Evolutionary conservation across 2,329 filamentous ascomycete genomes (phyloP).

Genomic region (Aureobasidium mangrovei): DNA sequence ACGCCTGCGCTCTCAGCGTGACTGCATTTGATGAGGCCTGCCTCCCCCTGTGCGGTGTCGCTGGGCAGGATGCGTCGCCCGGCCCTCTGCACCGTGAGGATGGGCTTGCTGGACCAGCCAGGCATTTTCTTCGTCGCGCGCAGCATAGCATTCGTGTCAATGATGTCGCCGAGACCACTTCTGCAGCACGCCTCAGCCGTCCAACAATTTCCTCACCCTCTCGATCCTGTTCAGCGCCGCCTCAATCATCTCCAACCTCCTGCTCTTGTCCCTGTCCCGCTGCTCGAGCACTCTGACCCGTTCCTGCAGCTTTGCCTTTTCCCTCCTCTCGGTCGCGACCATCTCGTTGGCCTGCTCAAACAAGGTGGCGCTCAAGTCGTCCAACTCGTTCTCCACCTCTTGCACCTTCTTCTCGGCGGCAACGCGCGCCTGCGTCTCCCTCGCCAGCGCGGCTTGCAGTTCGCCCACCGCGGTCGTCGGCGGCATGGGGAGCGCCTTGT

Average conservation of each 20-base stretch:
- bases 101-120: no score
- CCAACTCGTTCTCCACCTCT: constrained; percentile 61
- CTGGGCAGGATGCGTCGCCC: no score
- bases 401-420: constrained; percentile 58
- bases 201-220: constrained; percentile 55
- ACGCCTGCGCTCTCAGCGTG: no score
- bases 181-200: constrained; percentile 21
- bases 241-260: constrained; percentile 61
- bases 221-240: constrained; percentile 62
- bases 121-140: no score
- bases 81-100: no score
- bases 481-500: constrained; percentile 15
- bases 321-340: constrained; percentile 66
- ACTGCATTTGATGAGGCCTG: no score
- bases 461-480: constrained; percentile 20
- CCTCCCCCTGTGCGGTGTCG: no score
- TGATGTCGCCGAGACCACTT: no score
- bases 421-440: constrained; percentile 55
- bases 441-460: constrained; percentile 51
- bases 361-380: constrained; percentile 62
- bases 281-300: constrained; percentile 59
- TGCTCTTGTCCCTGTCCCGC: constrained; percentile 61
- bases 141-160: no score
- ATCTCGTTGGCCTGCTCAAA: constrained; percentile 79
- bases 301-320: constrained; percentile 62